Base-by-base conservation (phyloP, 257 asterid genomes). In the Solanum arcanum region DNA sequence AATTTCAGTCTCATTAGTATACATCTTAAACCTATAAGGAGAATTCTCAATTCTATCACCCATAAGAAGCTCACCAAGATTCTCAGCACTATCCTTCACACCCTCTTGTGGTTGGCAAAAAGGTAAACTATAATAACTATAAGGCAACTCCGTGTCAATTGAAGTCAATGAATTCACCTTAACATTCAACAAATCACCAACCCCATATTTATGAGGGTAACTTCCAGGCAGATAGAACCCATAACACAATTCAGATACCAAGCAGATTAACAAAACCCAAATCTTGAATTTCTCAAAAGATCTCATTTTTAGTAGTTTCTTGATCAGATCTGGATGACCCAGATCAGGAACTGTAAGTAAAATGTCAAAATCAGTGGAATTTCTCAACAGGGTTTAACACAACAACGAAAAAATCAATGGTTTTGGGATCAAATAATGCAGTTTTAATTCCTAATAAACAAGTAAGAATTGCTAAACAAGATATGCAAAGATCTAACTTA, bases 31-130 rank as follows among this genome's bases (percentile, higher is more conserved):
- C 91, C 93, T 91, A 88, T 95, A 93, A 16, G 98, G 99, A 18
- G 99, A 96, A 86, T 92, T 95, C 94, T 96, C 99, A 31, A 95
- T 96, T 91, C 98, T 91, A 89, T 96, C 99, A 56, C 99, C 99
- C 99, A 96, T 94, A 16, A 96, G 97, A 59, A 96, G 92, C 95
- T 96, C 99, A 78, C 98, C 99, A 16, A 96, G 97, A 90, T 96
- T 96, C 74, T 96, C 99, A 1, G 96, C 98, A 86, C 97, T 95
- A 87, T 96, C 98, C 92, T 93, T 96, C 12, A 96, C 91, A 15
- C 99, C 98, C 72, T 93, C 99, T 73, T 41, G 76, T 5, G 98
- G 98, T 87, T 7, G 77, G 86, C 99, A 96, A 90, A 94, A 95
- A 27, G 99, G 98, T 87, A 96, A 90, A 84, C 98, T 95, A 62